Evolutionary conservation across 345 rosid genomes (phyloP).

Genomic region (Euphorbia lathyris): DNA sequence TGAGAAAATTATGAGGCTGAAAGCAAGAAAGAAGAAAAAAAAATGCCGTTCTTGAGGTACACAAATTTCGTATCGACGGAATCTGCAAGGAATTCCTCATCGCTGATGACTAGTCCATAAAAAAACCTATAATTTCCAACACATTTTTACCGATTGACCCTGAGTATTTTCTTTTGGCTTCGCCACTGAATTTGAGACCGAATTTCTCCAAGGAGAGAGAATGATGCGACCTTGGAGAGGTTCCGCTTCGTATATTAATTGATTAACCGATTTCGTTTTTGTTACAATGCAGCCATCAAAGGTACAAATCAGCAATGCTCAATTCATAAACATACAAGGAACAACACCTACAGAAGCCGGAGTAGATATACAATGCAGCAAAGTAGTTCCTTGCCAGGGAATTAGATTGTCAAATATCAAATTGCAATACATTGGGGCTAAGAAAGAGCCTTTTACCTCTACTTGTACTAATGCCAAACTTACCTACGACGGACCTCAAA

Average conservation of each 20-base stretch:
- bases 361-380: constrained; percentile 48
- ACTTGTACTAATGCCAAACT: constrained; percentile 29
- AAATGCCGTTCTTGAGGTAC: too few species aligned
- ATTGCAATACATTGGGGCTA: constrained; percentile 29
- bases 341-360: constrained; percentile 38
- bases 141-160: too few species aligned
- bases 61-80: too few species aligned
- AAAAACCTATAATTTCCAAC: too few species aligned
- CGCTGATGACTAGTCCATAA: too few species aligned
- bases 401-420: constrained; percentile 39
- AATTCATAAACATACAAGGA: constrained; percentile 44
- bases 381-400: constrained; percentile 39
- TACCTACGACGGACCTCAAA: constrained; percentile 32
- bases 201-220: too few species aligned
- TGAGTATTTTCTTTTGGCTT: too few species aligned
- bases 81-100: too few species aligned
- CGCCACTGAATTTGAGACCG: too few species aligned
- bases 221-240: too few species aligned
- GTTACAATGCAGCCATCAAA: constrained; percentile 43
- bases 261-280: background rate
- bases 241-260: too few species aligned
- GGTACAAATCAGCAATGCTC: constrained; percentile 43
- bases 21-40: too few species aligned
- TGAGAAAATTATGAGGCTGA: background rate
- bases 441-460: constrained; percentile 24